Base-by-base conservation (phyloP, 2,329 filamentous ascomycete species). In the Pseudocercospora fijiensis region DNA sequence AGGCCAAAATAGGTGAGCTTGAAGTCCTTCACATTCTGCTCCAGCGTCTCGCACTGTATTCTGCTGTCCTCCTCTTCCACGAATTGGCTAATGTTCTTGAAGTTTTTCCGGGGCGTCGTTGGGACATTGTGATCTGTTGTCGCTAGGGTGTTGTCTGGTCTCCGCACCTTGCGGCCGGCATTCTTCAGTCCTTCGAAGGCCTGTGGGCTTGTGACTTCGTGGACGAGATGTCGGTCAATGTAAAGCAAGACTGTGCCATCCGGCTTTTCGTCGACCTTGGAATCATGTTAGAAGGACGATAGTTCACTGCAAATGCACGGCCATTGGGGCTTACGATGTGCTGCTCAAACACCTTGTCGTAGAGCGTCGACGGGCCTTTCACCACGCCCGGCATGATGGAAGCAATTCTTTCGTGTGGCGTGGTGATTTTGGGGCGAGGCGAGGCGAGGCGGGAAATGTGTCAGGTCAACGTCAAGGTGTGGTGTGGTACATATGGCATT, bases 181-280 rank as follows among this genome's bases (percentile, higher is more conserved):
- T 96, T 96, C 77, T 89, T 90, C 60, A 98, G 86, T 58, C 94
- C 94, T 78, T 99, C 95, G 74, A 98, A 99, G 55, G 95, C 95
- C 91, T 98, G 95, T 68, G 95, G 95, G 73, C 94, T 97, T 73
- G 95, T 99, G 77, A 99, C 95, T 84, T 99, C 95, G 78, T 99
- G 95, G 67, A 98, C 93, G 67, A 99, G 85, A 84, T 99, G 95
- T 78, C 95, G 87, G 81, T 96, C 92, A 76, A 98, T 98, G 78
- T 98, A 98, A 64, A 98, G 84, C 69, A 96, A 82, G 73, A 96
- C 84, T 63, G 93, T 97, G 79, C 94, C 94, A 80, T 98, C 94
- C 61, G 92, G 86, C 84, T 93, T 91, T 86, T 96, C 90, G 75
- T 97, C 91, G 76, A 99, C 67, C 67, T 69, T 13, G 16, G 2